phyloP scores from a whole-genome alignment of 1,284 basidiomycete genomes.

The Psilocybe mexicana region DNA sequence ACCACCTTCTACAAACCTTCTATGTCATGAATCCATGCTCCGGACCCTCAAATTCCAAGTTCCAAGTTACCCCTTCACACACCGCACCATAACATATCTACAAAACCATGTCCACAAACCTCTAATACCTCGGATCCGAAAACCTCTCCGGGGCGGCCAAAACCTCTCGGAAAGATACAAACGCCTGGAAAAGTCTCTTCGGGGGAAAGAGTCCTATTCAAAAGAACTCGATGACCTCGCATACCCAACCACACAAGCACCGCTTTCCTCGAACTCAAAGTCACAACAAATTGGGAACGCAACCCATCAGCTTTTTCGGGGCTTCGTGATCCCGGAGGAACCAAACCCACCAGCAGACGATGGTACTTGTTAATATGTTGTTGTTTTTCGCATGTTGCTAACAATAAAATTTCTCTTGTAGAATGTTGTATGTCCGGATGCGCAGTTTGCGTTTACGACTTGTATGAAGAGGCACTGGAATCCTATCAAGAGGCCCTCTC shows the following conservation, averaged over 20 bases:
- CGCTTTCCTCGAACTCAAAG: background rate
- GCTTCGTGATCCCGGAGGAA: slow-evolving; percentile 58
- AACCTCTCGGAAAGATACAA: slow-evolving; percentile 50
- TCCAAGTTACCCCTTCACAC: background rate
- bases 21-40: slow-evolving; percentile 25
- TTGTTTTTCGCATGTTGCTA: background rate
- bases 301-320: slow-evolving; percentile 43
- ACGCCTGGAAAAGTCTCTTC: slow-evolving; percentile 54
- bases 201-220: slow-evolving; percentile 43
- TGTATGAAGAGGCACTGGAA: slow-evolving; percentile 79
- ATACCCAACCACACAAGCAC: background rate
- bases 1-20: background rate
- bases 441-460: slow-evolving; percentile 84
- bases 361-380: slow-evolving; percentile 38
- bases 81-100: slow-evolving; percentile 19
- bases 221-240: slow-evolving; percentile 31
- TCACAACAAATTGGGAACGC: background rate
- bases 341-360: slow-evolving; percentile 64
- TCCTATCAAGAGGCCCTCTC: slow-evolving; percentile 61
- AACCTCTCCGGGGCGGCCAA: slow-evolving; percentile 31
- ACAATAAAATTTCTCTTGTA: slow-evolving; percentile 28
- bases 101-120: slow-evolving; percentile 7
- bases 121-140: slow-evolving; percentile 4
- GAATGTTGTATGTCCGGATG: slow-evolving; percentile 95
- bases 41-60: slow-evolving; percentile 8